phyloP scores from a whole-genome alignment of 352 stramenopile genomes.

The Globisporangium viniferum region DNA sequence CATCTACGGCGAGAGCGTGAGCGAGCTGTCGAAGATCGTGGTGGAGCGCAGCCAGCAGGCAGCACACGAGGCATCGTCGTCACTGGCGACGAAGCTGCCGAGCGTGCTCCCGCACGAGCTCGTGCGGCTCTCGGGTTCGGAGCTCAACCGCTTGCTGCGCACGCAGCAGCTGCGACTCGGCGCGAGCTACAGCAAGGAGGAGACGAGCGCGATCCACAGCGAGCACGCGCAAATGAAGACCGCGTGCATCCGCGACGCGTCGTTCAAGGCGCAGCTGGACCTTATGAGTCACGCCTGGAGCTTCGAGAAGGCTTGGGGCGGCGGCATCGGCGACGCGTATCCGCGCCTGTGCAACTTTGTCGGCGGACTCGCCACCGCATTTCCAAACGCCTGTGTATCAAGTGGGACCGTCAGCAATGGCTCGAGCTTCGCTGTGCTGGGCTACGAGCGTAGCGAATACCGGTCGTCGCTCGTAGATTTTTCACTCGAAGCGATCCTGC shows the following conservation, averaged over 20 bases:
- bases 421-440: background rate
- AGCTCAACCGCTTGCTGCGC: conserved; percentile 17
- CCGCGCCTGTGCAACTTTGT: conserved; percentile 14
- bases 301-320: conserved; percentile 14
- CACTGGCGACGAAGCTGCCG: conserved; percentile 1
- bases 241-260: conserved; percentile 18
- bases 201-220: conserved; percentile 15
- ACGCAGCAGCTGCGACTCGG: conserved; percentile 15
- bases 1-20: conserved; percentile 17
- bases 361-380: conserved; percentile 14
- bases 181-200: conserved; percentile 14
- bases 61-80: background rate
- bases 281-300: conserved; percentile 6
- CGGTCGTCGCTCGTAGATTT: conserved; percentile 19
- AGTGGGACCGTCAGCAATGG: background rate
- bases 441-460: conserved; percentile 17
- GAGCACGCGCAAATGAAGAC: conserved; percentile 19
- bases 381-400: conserved; percentile 1
- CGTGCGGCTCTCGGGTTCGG: conserved; percentile 17
- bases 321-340: conserved; percentile 12
- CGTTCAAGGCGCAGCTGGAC: conserved; percentile 16
- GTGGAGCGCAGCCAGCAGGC: conserved; percentile 1
- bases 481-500: conserved; percentile 13
- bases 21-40: conserved; percentile 11
- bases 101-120: conserved; percentile 19